Percentiles rank a stretch among this genome's conserved stretches.
phyloP scores from a whole-genome alignment of 169 alveolate genomes.

The Plasmodium reichenowi region DNA sequence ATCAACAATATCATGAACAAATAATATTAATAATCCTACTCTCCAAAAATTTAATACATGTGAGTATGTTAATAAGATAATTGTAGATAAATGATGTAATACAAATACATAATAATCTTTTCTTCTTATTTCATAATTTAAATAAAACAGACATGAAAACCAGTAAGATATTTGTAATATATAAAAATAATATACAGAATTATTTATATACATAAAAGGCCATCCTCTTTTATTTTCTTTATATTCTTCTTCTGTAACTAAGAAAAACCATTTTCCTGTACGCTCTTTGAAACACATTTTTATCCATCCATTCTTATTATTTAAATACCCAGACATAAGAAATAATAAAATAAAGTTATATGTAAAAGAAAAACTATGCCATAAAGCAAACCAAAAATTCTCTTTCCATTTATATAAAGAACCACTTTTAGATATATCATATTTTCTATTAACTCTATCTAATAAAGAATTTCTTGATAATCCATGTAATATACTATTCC shows the following conservation, averaged over 20 bases:
- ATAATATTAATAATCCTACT: conserved; percentile 40
- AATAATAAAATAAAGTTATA: conserved; percentile 41
- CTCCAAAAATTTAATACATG: conserved; percentile 71
- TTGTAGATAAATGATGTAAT: conserved; percentile 57
- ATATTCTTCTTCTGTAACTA: conserved; percentile 75
- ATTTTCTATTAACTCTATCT: conserved; percentile 55
- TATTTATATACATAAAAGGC: conserved; percentile 65
- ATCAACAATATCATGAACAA: conserved; percentile 87
- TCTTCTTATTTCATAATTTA: conserved; percentile 75
- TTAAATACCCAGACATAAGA: conserved; percentile 60
- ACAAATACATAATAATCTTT: conserved; percentile 66
- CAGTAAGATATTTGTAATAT: conserved; percentile 47
- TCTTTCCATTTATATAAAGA: conserved; percentile 74
- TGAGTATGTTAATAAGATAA: conserved; percentile 38
- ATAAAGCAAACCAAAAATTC: conserved; percentile 69
- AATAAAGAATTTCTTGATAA: conserved; percentile 17
- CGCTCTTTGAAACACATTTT: conserved; percentile 57
- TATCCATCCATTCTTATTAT: conserved; percentile 66
- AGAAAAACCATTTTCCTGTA: conserved; percentile 73
- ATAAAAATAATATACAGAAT: conserved; percentile 61
- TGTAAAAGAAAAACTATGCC: conserved; percentile 67
- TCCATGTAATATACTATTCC: conserved; percentile 32
- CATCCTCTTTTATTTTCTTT: conserved; percentile 77
- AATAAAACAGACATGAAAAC: conserved; percentile 73
- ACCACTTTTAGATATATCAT: conserved; percentile 41